Evolutionary conservation across 225 moss, liverwort and hornwort genomes (phyloP), one percentile per base, ranked within the genome.

Genomic region (Straminergon stramineum): DNA sequence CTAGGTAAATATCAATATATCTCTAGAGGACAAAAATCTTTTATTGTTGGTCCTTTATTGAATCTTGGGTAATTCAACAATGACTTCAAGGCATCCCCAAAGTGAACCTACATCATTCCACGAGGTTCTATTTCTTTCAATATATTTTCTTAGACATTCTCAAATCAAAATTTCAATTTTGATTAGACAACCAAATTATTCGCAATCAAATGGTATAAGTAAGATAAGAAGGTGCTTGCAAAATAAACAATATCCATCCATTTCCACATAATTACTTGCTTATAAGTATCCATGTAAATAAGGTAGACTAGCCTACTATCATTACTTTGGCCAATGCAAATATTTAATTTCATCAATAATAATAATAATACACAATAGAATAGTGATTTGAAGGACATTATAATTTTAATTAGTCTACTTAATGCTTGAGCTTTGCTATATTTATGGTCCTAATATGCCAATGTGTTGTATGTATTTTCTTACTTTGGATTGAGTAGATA

Each of bases 1-100:
- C 20, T 35, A 11, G 11, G 11, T 20, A 67, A 67, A 11, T 37
- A 20, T 37, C 10, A 48, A 11, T 20, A 6, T 37, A 0, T 2
- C 6, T 11, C 3, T 17, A 11, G 3, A 3, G 5, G 6, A 0
- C 11, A 5, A 67, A 35, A 18, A 35, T 19, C 8, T 10, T 35
- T 67, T 3, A 6, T 34, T 37, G 11, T 3, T 35, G 35, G 11
- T 67, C 35, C 9, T 35, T 19, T 34, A 34, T 5, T 68, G 68
- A 68, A 68, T 37, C 17, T 68, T 68, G 3, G 20, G 9, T 68
- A 68, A 68, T 68, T 68, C 1, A 37, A 21, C 21, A n/a, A 22
- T 69, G 68, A n/a, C 17, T 3, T 67, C 37, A 20, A 37, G 3
- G 37, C n/a, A 69, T 69, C 11, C 7, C 1, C 12, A 69, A 22